These are phyloP conservation scores for Pythium brassicae DNA, from an alignment of 352 stramenopile species.

Conservation along the genomic window DNA sequence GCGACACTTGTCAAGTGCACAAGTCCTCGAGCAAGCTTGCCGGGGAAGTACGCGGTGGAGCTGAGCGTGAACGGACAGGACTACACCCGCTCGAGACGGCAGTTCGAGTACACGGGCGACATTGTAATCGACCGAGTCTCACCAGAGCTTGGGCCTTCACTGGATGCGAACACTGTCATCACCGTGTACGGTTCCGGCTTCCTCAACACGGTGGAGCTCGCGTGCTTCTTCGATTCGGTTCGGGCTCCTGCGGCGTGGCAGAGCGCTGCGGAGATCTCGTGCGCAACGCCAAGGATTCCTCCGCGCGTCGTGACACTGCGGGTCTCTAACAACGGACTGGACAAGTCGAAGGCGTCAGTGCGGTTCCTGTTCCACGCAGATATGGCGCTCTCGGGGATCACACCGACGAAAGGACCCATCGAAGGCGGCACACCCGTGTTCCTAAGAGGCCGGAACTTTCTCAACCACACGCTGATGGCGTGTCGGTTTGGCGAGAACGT, in stretches of 20 bases:
- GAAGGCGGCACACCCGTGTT: slow-evolving; percentile 86
- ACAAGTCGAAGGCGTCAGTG: slow-evolving; percentile 34
- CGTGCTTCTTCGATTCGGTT: slow-evolving; percentile 45
- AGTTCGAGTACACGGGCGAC: slow-evolving; percentile 43
- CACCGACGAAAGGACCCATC: slow-evolving; percentile 68
- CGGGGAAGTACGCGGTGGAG: slow-evolving; percentile 36
- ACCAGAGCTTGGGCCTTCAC: slow-evolving; percentile 50
- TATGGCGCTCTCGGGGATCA: slow-evolving; percentile 70
- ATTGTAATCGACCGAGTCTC: slow-evolving; percentile 39
- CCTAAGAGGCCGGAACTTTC: slow-evolving; percentile 91
- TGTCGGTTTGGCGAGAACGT: slow-evolving; percentile 85
- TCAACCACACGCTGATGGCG: slow-evolving; percentile 82
- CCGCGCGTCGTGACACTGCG: slow-evolving; percentile 64
- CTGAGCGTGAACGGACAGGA: slow-evolving; percentile 57
- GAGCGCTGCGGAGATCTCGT: slow-evolving; percentile 45
- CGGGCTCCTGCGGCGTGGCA: slow-evolving; percentile 41
- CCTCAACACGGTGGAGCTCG: slow-evolving; percentile 43
- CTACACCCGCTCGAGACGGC: slow-evolving; percentile 32
- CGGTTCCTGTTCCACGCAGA: slow-evolving; percentile 86
- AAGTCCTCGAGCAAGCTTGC: slow-evolving; percentile 23
- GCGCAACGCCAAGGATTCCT: slow-evolving; percentile 46
- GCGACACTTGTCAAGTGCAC: slow-evolving; percentile 42
- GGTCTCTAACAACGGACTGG: slow-evolving; percentile 81
- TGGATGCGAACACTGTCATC: slow-evolving; percentile 55
- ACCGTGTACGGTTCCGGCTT: slow-evolving; percentile 63